Evolutionary conservation across 192 early-diverging fungal genomes (phyloP).

Genomic region (Podila epigama): DNA sequence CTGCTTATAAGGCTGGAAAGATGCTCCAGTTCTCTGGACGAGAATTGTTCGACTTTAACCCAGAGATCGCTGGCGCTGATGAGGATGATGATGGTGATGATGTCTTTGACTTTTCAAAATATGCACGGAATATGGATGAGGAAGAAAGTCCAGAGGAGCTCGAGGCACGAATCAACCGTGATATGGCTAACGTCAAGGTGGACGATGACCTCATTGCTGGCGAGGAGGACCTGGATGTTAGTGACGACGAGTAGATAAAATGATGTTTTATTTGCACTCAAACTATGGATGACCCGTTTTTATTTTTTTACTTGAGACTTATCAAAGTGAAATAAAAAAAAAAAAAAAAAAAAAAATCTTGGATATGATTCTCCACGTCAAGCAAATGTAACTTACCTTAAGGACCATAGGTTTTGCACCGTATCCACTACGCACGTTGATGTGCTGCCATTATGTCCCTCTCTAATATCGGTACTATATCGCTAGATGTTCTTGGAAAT

Average conservation of each 20-base stretch:
- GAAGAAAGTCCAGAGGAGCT: slow-evolving; percentile 46
- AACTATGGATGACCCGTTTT: no score
- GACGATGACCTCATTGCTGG: slow-evolving; percentile 70
- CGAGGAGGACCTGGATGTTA: slow-evolving; percentile 70
- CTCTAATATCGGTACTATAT: no score
- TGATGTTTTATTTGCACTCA: slow-evolving; percentile 7
- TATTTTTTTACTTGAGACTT: not conserved
- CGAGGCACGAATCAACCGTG: slow-evolving; percentile 41
- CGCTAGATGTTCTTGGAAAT: no score
- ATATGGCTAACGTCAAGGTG: slow-evolving; percentile 46
- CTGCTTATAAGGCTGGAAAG: slow-evolving; percentile 85
- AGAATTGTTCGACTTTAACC: slow-evolving; percentile 98
- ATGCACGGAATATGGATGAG: slow-evolving; percentile 71
- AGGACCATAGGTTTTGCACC: no score
- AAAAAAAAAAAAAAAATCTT: no score
- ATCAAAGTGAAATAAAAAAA: no score
- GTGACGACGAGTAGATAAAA: slow-evolving; percentile 71
- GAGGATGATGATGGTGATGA: slow-evolving; percentile 82
- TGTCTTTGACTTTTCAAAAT: slow-evolving; percentile 82
- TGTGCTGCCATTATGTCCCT: no score
- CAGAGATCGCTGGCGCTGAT: slow-evolving; percentile 76
- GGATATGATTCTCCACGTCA: no score
- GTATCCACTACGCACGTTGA: no score
- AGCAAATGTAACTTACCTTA: no score
- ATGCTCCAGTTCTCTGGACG: slow-evolving; percentile 94